Evolutionary conservation across 345 rosid species (phyloP), one percentile per base, ranked within the genome.

Genomic region (Triadica sebifera): DNA sequence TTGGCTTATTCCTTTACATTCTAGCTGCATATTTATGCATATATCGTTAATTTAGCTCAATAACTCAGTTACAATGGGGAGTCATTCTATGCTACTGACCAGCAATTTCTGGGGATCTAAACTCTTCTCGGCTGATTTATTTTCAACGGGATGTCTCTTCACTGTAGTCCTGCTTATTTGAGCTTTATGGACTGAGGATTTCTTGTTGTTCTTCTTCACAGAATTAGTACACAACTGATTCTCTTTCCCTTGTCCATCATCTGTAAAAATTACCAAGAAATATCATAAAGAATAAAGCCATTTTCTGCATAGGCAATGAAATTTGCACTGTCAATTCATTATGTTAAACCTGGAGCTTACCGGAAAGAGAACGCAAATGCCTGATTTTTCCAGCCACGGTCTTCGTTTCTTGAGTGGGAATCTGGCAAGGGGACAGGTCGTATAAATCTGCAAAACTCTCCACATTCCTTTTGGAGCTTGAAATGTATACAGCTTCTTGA

Each of bases 401-500:
- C 60, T 75, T 84, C 73, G 65, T 84, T 20, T 71, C 84, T 19
- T 69, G 68, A 71, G 74, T 81, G 41, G 77, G 74, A 77, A 65
- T 84, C 67, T 78, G 82, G 50, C 73, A 67, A 4, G 65, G 75
- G 67, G 50, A 55, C 6, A 78, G 70, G 37, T 75, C 73, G 77
- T 73, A 63, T 5, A 67, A 61, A 77, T 84, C 88, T 6, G 75
- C 72, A 56, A 83, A 73, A 70, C 55, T 76, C 69, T 84, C 82
- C 39, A 74, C 29, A 78, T 78, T 83, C 80, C 77, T 83, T 82
- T 85, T 86, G 49, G 89, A 83, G 16, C 89, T 83, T 49, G 97
- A 88, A 78, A 83, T 81, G 81, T 83, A 74, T 59, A 84, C 87
- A 17, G 89, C 89, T 85, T 92, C 97, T 78, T 89, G 92, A 81